Evolutionary conservation across 495 filamentous ascomycete genomes (phyloP), one percentile per base, ranked within the genome.

Genomic region (Oidiodendron maius): DNA sequence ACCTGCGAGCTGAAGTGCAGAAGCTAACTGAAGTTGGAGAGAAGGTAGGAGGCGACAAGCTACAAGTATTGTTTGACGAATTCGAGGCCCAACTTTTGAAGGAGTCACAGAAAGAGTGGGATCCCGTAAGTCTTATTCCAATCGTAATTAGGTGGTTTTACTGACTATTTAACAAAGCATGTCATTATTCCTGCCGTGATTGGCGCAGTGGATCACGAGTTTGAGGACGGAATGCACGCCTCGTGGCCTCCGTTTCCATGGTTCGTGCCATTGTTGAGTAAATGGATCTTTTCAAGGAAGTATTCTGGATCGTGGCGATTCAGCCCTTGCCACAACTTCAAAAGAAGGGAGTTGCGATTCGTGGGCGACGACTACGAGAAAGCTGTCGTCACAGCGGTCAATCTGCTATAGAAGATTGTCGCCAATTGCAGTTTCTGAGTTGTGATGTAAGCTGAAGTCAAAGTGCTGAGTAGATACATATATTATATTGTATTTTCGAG

Each of bases 1-100:
- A 74, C 54, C 54, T 74, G 17, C 40, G 52, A 9, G 67, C 71
- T 37, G 71, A 74, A 58, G 67, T 69, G 17, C 39, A 46, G 15
- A 64, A 62, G 3, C 52, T 69, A 1, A 16, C 61, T 10, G 40
- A 20, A 24, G 48, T 66, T 41, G n/a, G n/a, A n/a, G 39, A 52
- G 3, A 40, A 50, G 38, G 61, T 56, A 22, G 52, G 53, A 0
- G 61, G 44, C 3, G 20, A 48, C 28, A 43, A 53, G 11, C 34
- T 53, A 1, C 32, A 22, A 10, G n/a, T 18, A 3, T 26, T 48
- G 11, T 53, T 20, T 76, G 75, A 81, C 16, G 69, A 78, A 37
- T 48, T 48, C 22, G 26, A 53, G 16, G 32, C 30, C 10, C 17
- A 48, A 12, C 10, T 52, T 5, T 18, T 26, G 23, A 40, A 39